phyloP scores from a whole-genome alignment of 73 alveolate species.

The Paramecium octaurelia region DNA sequence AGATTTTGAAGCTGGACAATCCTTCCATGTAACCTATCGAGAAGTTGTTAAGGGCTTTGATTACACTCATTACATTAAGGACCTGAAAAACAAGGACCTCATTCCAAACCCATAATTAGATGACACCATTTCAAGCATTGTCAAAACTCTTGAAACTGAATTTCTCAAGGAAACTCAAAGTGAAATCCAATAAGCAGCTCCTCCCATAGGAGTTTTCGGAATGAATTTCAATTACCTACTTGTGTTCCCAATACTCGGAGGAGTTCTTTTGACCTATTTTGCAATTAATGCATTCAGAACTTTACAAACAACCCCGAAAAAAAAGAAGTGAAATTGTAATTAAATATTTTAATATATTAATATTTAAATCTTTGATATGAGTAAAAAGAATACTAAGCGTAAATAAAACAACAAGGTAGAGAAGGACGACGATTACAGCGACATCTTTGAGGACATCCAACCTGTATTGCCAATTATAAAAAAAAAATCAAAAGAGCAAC shows the following conservation, averaged over 20 bases:
- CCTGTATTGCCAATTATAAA: conserved; percentile 36
- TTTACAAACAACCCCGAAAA: background rate
- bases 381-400: background rate
- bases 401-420: background rate
- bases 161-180: background rate
- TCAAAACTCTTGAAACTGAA: background rate
- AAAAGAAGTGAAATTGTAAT: background rate
- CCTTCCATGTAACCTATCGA: background rate
- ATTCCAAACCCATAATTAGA: background rate
- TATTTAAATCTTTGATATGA: conserved; percentile 19
- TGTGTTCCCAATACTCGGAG: background rate
- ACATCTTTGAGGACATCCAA: conserved; percentile 3
- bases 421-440: conserved; percentile 1
- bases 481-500: background rate
- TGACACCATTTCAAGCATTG: background rate
- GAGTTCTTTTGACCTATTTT: background rate
- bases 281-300: background rate
- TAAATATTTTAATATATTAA: background rate
- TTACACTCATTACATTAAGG: background rate
- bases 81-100: background rate
- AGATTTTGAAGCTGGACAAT: background rate
- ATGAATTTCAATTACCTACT: background rate
- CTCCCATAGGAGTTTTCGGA: background rate
- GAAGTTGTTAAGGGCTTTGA: conserved; percentile 36
- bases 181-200: background rate